A percentile compares a stretch with the other conserved stretches of the same genome.
These are phyloP conservation scores for Annulohypoxylon bovei DNA, from an alignment of 495 filamentous ascomycete species.

Conservation along the genomic window DNA sequence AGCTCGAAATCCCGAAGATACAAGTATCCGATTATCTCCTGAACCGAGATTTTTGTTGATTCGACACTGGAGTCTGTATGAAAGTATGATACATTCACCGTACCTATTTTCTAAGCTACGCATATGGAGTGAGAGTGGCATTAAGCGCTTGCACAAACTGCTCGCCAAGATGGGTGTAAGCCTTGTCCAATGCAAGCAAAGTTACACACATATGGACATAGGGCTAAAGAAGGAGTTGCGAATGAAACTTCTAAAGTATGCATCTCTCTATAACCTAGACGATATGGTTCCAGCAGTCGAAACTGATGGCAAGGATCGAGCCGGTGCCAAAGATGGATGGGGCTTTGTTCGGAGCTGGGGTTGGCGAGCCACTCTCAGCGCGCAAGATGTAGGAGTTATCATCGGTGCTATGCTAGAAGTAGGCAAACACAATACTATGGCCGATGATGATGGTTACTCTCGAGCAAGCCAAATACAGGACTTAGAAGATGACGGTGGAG, in stretches of 20 bases:
- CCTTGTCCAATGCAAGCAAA: constrained; percentile 91
- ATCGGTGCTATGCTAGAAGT: constrained; percentile 93
- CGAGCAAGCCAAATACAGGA: constrained; percentile 53
- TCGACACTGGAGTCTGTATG: constrained; percentile 95
- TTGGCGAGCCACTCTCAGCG: constrained; percentile 93
- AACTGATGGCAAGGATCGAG: constrained; percentile 65
- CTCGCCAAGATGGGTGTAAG: constrained; percentile 98
- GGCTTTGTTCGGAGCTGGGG: constrained; percentile 98
- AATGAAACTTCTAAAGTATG: constrained; percentile 87
- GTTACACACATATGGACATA: constrained; percentile 99
- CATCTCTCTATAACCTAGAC: constrained; percentile 88
- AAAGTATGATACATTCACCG: constrained; percentile 97
- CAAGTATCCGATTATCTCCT: constrained; percentile 88
- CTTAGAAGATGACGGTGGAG: constrained; percentile 54
- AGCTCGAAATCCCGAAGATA: constrained; percentile 88
- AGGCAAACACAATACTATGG: constrained; percentile 63
- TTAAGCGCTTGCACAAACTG: constrained; percentile 92
- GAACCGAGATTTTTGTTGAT: constrained; percentile 95
- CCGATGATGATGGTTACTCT: constrained; percentile 45
- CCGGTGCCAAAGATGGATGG: constrained; percentile 82
- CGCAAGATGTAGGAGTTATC: constrained; percentile 89
- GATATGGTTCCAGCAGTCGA: constrained; percentile 81
- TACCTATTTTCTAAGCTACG: constrained; percentile 93
- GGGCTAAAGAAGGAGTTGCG: constrained; percentile 88
- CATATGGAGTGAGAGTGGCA: constrained; percentile 90